Evolutionary conservation across 495 filamentous ascomycete genomes (phyloP).

Genomic region (Parmelia sp.): DNA sequence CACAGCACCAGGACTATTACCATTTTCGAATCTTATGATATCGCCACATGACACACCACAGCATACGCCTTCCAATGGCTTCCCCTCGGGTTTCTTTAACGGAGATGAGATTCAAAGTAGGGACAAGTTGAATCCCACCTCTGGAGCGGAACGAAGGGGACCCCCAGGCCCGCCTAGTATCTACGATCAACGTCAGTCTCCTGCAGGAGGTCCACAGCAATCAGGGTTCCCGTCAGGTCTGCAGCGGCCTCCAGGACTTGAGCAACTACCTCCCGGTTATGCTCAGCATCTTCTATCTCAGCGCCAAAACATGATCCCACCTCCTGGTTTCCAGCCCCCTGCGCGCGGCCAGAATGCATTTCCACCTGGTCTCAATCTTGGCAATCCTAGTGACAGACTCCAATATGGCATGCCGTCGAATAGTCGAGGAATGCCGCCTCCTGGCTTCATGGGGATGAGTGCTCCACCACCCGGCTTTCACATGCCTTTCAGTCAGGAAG

Average conservation of each 20-base stretch:
- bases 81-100: slow-evolving; percentile 32
- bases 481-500: slow-evolving; percentile 42
- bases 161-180: slow-evolving; percentile 42
- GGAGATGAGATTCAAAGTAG: slow-evolving; percentile 42
- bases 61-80: slow-evolving; percentile 35
- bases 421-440: slow-evolving; percentile 44
- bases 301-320: slow-evolving; percentile 40
- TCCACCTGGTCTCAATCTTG: slow-evolving; percentile 39
- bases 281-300: slow-evolving; percentile 30
- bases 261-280: slow-evolving; percentile 36
- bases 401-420: slow-evolving; percentile 18
- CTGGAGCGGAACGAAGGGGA: slow-evolving; percentile 26
- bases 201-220: slow-evolving; percentile 15
- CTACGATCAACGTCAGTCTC: slow-evolving; percentile 34
- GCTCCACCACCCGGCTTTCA: slow-evolving; percentile 43
- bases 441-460: slow-evolving; percentile 38
- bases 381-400: slow-evolving; percentile 27
- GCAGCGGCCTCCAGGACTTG: slow-evolving; percentile 46
- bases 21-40: slow-evolving; percentile 42
- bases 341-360: slow-evolving; percentile 37
- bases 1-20: slow-evolving; percentile 36
- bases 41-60: slow-evolving; percentile 41
- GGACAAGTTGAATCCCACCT: slow-evolving; percentile 29
- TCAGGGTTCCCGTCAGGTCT: slow-evolving; percentile 21
- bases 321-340: slow-evolving; percentile 40